phyloP scores from a whole-genome alignment of 169 alveolate genomes.

The Cyclospora cayetanensis region DNA sequence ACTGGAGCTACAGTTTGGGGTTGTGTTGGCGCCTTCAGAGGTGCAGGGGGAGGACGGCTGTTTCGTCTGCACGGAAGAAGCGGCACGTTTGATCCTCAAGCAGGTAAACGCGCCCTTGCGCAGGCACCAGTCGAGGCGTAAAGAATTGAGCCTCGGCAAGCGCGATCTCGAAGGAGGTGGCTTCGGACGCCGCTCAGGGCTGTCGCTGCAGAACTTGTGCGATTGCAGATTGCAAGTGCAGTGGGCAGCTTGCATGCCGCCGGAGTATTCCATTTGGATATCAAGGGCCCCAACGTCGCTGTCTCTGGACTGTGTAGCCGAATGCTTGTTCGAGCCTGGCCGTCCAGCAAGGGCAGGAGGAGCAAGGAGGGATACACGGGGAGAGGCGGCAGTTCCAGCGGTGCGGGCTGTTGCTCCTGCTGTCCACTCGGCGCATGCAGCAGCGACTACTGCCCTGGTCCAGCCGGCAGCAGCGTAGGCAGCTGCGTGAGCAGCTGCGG shows the following conservation, averaged over 20 bases:
- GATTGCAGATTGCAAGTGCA: background rate
- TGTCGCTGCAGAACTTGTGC: background rate
- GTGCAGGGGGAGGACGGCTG: background rate
- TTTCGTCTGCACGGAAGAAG: background rate
- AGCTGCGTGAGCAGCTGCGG: too few species aligned
- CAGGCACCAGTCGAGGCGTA: background rate
- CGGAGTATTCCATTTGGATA: background rate
- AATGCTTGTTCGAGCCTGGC: conserved; percentile 1
- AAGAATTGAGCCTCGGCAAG: background rate
- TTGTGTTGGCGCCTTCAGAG: too few species aligned
- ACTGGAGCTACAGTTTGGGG: too few species aligned
- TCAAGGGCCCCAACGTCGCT: conserved; percentile 2
- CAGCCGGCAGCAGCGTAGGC: too few species aligned
- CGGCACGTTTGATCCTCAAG: background rate
- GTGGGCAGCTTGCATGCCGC: background rate
- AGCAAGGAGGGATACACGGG: too few species aligned
- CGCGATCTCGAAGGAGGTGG: too few species aligned
- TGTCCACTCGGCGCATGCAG: too few species aligned
- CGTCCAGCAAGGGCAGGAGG: too few species aligned
- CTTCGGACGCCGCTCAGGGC: too few species aligned
- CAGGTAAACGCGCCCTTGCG: background rate
- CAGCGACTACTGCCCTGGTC: too few species aligned
- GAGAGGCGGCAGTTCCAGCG: too few species aligned
- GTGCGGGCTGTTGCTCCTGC: too few species aligned
- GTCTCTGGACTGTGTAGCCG: background rate